Conservation (phyloP, 306 rosid species). For the Quercus berberidifolia region DNA sequence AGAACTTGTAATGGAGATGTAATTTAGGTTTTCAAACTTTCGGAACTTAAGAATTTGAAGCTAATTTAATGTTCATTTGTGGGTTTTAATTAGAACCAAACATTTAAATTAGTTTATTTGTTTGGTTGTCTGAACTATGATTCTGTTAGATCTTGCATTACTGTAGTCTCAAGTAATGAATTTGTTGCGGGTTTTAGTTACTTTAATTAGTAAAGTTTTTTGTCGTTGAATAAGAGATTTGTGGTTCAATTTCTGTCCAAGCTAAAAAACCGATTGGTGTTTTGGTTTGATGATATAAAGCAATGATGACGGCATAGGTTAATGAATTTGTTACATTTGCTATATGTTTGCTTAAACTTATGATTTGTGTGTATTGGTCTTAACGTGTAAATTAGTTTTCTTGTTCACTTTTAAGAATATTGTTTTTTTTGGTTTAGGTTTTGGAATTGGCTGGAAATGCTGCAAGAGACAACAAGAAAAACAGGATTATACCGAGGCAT, state of each 20-base stretch:
- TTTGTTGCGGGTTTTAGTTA: accelerated
- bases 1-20: background rate
- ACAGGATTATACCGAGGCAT: slow-evolving; percentile 42
- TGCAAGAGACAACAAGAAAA: slow-evolving; percentile 49
- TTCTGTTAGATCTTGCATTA: background rate
- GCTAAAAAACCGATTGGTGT: accelerated
- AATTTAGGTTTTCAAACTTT: background rate
- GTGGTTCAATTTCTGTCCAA: accelerated
- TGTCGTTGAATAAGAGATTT: too few relatives aligned
- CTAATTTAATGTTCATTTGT: background rate
- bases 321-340: background rate
- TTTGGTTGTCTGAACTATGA: background rate
- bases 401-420: too few relatives aligned
- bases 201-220: too few relatives aligned
- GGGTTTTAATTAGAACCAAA: background rate
- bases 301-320: too few relatives aligned
- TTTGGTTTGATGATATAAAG: too few relatives aligned
- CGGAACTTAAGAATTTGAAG: background rate
- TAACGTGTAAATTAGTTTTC: too few relatives aligned
- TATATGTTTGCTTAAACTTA: background rate
- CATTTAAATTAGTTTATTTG: background rate
- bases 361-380: too few relatives aligned
- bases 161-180: background rate
- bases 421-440: slow-evolving; percentile 18
- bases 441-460: slow-evolving; percentile 60